Conservation (phyloP, 331 rosid genomes). For the Pyrus hybrid region DNA sequence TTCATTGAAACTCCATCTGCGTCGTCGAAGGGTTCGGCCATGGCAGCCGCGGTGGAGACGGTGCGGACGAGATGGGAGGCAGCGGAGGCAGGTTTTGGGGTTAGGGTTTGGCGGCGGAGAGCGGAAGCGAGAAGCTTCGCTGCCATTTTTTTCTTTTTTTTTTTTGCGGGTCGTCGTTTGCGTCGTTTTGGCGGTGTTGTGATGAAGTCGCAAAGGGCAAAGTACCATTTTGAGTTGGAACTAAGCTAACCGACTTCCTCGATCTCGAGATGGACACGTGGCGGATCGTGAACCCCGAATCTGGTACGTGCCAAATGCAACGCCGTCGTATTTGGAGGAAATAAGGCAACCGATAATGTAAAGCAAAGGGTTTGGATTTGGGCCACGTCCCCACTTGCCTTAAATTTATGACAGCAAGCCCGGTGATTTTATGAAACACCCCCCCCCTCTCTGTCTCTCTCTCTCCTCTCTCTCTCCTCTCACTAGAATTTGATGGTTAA, state of each 20-base stretch:
- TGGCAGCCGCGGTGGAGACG: slow-evolving; percentile 28
- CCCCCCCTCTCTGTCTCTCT: neutral
- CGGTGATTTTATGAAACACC: neutral
- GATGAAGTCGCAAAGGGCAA: neutral
- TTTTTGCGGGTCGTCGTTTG: neutral
- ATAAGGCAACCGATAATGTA: no score
- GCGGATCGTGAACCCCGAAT: neutral
- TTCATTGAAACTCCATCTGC: slow-evolving; percentile 50
- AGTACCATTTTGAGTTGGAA: neutral
- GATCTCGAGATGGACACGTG: slow-evolving; percentile 24
- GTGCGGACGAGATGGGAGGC: slow-evolving; percentile 10
- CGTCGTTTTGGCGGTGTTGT: neutral
- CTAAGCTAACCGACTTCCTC: slow-evolving; percentile 20
- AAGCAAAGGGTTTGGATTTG: neutral
- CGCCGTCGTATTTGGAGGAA: neutral
- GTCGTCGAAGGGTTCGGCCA: slow-evolving; percentile 32
- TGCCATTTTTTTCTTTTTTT: slow-evolving; percentile 29
- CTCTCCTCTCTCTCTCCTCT: neutral
- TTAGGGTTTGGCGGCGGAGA: slow-evolving; percentile 39
- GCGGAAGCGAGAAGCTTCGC: slow-evolving; percentile 45
- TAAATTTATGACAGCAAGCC: slow-evolving; percentile 1
- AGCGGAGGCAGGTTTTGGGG: slow-evolving; percentile 13
- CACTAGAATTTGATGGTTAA: neutral
- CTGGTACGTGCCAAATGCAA: neutral
- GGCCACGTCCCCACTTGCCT: slow-evolving; percentile 7